Evolutionary conservation across 2,329 filamentous ascomycete species (phyloP), one percentile per base, ranked within the genome.

Genomic region (Diaporthe longicolla): DNA sequence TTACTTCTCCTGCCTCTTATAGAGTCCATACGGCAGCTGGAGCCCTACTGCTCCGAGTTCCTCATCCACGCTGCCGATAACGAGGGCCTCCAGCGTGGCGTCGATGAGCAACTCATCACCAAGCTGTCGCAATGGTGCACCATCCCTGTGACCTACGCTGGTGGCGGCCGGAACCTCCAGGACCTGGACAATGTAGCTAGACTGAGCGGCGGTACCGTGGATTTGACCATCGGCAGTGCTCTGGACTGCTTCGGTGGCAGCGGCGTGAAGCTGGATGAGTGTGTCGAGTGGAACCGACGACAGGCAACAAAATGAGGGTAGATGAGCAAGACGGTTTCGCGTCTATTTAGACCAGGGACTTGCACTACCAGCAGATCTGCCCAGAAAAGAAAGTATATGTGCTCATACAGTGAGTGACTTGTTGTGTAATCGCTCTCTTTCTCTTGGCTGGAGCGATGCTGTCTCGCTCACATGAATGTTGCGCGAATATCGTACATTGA

Each of bases 31-130:
- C 87, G 88, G 73, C 85, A 90, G 54, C 89, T 98, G 32, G 94
- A 98, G 80, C 95, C 95, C 8, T 97, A 97, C 84, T 98, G 97
- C 86, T 95, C 94, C 76, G 97, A 99, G 83, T 98, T 99, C 81
- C 89, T 99, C 71, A 97, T 99, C 80, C 97, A 99, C 82, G 97
- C 97, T 21, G 97, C 97, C 55, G 97, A 99, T 83, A 97, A 98
- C 76, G 97, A 99, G 84, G 97, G 97, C 17, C 87, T 98, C 57
- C 97, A 98, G 82, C 90, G 91, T 79, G 97, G 97, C 61, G 94
- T 99, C 76, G 97, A 99, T 79, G 93, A 97, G 82, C 89, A 93
- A 77, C 88, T 99, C 17, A 95, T 99, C 11, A 84, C 87, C 77
- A 90, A 88, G 77, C 86, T 99, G 69, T 91, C 95, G 1, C 85